These are phyloP conservation scores for Aspergillus ruber DNA, from an alignment of 2,329 filamentous ascomycete genomes.

Conservation along the genomic window DNA sequence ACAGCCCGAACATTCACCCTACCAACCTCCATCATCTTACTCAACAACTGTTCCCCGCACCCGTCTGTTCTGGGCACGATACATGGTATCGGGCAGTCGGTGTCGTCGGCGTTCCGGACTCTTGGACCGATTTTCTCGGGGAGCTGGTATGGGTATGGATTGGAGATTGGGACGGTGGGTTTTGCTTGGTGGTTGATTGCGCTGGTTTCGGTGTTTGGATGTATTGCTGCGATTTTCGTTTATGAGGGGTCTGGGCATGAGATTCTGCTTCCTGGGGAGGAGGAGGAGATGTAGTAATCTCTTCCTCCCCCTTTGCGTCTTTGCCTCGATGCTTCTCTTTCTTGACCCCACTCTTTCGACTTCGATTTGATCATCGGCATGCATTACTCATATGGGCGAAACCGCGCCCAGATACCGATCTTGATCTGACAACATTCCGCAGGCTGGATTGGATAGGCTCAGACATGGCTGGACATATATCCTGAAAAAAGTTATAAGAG, in stretches of 20 bases:
- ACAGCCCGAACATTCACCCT: constrained; percentile 64
- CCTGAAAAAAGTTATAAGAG: background rate
- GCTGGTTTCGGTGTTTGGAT: constrained; percentile 51
- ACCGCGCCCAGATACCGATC: no score
- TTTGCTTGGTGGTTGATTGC: constrained; percentile 54
- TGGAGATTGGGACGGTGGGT: constrained; percentile 50
- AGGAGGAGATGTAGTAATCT: constrained; percentile 19
- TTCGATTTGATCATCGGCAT: no score
- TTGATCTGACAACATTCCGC: no score
- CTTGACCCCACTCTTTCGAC: background rate
- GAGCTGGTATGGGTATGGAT: constrained; percentile 50
- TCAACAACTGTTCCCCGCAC: constrained; percentile 56
- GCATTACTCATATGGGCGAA: no score
- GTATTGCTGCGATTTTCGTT: constrained; percentile 54
- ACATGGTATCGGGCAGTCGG: constrained; percentile 53
- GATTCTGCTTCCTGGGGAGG: constrained; percentile 36
- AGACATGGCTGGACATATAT: no score
- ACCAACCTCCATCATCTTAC: constrained; percentile 52
- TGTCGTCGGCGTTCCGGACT: constrained; percentile 50
- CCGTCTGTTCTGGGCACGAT: constrained; percentile 55
- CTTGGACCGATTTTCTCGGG: constrained; percentile 52
- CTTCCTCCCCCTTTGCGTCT: background rate
- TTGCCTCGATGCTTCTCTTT: background rate
- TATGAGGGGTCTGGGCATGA: constrained; percentile 62
- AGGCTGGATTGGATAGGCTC: background rate